These are phyloP conservation scores for Xylariaceae sp. DNA, from an alignment of 2,329 filamentous ascomycete species.

Conservation along the genomic window DNA sequence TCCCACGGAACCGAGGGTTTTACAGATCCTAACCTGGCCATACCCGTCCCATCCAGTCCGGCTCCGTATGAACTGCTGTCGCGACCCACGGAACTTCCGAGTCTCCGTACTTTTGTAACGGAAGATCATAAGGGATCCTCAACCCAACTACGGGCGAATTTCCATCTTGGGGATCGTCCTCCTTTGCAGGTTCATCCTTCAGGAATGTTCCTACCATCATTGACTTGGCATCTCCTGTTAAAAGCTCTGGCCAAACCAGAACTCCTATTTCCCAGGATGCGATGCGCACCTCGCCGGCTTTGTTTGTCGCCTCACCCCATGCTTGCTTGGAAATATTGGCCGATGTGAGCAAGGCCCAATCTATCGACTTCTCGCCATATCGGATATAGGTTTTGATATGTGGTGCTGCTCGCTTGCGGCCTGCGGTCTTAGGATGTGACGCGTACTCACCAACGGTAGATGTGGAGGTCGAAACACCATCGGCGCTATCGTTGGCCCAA, in stretches of 20 bases:
- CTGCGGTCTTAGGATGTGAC: constrained; percentile 41
- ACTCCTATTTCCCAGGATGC: constrained; percentile 83
- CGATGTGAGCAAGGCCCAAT: constrained; percentile 85
- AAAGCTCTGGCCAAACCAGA: constrained; percentile 68
- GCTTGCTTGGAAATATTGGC: constrained; percentile 89
- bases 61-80: constrained; percentile 51
- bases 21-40: constrained; percentile 32
- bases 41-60: constrained; percentile 52
- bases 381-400: constrained; percentile 88
- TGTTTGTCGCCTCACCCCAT: constrained; percentile 64
- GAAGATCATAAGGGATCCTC: constrained; percentile 77
- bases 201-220: constrained; percentile 66
- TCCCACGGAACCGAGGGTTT: background rate
- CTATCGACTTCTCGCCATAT: constrained; percentile 53
- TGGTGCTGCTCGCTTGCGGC: constrained; percentile 66
- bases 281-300: constrained; percentile 59
- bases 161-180: constrained; percentile 1
- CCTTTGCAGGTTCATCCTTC: constrained; percentile 46
- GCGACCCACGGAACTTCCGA: constrained; percentile 74
- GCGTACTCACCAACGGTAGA: background rate
- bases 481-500: constrained; percentile 61
- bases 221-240: constrained; percentile 37
- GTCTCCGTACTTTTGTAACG: constrained; percentile 59
- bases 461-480: constrained; percentile 32
- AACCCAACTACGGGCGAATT: constrained; percentile 54